Evolutionary conservation across 2,329 filamentous ascomycete species (phyloP).

Genomic region (Metarhizium sp.): DNA sequence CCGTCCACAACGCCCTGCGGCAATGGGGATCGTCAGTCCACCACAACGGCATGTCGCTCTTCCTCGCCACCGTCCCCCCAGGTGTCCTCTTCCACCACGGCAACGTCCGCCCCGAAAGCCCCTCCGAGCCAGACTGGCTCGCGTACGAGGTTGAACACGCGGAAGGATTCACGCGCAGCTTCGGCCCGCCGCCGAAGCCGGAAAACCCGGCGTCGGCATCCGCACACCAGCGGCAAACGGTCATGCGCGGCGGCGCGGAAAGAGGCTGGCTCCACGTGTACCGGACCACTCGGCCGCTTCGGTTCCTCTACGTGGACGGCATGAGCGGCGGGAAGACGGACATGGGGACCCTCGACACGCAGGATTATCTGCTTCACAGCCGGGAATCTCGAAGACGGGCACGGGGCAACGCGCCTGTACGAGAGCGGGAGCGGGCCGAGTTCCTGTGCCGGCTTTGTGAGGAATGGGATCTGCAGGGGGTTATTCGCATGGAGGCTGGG

Average conservation of each 20-base stretch:
- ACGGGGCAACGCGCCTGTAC: neutral
- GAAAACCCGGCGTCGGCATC: neutral
- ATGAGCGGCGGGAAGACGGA: constrained; percentile 44
- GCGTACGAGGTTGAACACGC: constrained; percentile 57
- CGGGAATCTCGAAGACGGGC: neutral
- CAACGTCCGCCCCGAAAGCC: constrained; percentile 25
- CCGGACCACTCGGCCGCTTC: constrained; percentile 32
- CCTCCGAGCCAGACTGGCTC: constrained; percentile 47
- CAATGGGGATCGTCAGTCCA: constrained; percentile 54
- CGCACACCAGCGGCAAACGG: neutral
- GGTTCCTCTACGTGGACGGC: constrained; percentile 49
- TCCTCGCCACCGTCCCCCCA: constrained; percentile 43
- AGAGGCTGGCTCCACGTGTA: constrained; percentile 47
- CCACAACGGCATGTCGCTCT: constrained; percentile 56
- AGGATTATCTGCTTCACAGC: constrained; percentile 38
- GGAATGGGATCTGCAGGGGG: constrained; percentile 43
- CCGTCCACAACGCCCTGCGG: constrained; percentile 49
- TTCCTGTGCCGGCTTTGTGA: constrained; percentile 41
- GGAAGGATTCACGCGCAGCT: constrained; percentile 36
- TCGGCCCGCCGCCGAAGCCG: neutral
- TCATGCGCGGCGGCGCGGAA: neutral
- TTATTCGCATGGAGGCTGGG: constrained; percentile 53
- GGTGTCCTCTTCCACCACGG: constrained; percentile 51
- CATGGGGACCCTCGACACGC: constrained; percentile 45
- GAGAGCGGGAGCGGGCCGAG: constrained; percentile 24